phyloP scores from a whole-genome alignment of 2,329 filamentous ascomycete genomes.

The Fusarium concolor region DNA sequence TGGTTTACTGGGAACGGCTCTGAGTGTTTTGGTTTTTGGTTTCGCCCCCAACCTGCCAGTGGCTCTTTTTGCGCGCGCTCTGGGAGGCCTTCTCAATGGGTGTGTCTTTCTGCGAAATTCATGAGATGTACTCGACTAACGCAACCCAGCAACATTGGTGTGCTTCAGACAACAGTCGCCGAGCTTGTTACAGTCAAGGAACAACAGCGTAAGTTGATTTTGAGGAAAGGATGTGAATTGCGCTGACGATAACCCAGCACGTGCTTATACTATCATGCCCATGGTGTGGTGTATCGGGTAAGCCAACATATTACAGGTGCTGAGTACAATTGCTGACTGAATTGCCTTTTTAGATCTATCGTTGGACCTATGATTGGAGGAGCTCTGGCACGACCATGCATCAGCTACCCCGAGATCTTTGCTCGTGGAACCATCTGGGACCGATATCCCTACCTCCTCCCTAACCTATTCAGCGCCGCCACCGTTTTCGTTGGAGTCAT shows the following conservation, averaged over 20 bases:
- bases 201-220: slow-evolving; percentile 78
- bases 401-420: slow-evolving; percentile 83
- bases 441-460: slow-evolving; percentile 87
- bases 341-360: slow-evolving; percentile 73
- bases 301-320: slow-evolving; percentile 45
- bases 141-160: slow-evolving; percentile 82
- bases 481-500: slow-evolving; percentile 81
- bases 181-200: slow-evolving; percentile 94
- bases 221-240: not conserved
- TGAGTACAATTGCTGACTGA: slow-evolving; percentile 40
- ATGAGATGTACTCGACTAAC: slow-evolving; percentile 19
- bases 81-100: slow-evolving; percentile 94
- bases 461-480: slow-evolving; percentile 89
- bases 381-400: slow-evolving; percentile 85
- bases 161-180: slow-evolving; percentile 93
- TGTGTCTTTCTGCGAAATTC: slow-evolving; percentile 57
- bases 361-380: slow-evolving; percentile 93
- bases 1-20: slow-evolving; percentile 88
- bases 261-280: slow-evolving; percentile 97
- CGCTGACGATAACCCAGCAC: slow-evolving; percentile 65
- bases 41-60: slow-evolving; percentile 85
- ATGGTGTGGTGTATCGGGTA: slow-evolving; percentile 97
- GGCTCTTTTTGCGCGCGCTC: slow-evolving; percentile 85
- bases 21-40: slow-evolving; percentile 94
- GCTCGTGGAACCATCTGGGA: slow-evolving; percentile 81